Base-by-base conservation (phyloP, 768 basidiomycete genomes). In the Kwoniella botswanensis region DNA sequence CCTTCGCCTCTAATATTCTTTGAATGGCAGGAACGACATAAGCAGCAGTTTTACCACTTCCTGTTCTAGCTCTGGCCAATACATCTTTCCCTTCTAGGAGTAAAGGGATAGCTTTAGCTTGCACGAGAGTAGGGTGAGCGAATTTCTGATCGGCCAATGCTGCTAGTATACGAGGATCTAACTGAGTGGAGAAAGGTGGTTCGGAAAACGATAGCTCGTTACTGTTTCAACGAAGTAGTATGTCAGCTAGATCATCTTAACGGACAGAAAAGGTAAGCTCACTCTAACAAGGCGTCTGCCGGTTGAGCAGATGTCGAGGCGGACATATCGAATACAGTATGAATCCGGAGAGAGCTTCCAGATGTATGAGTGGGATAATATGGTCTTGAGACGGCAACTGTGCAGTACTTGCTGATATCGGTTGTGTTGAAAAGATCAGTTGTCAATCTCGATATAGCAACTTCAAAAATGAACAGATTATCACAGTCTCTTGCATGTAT, bases 41-140 rank as follows among this genome's bases (percentile, higher is more conserved):
- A 2, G 97, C 94, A 3, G 92, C 93, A 0, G 97, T 99, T 86
- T 99, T 99, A 26, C 97, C 97, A 68, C 93, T 94, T 18, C 97
- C 97, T 3, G 97, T 99, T 42, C 93, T 88, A 2, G 97, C 96
- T 56, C 93, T 88, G 21, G 95, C 96, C 42, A 99, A 89, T 65
- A 99, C 92, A 83, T 99, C 97, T 43, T 85, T 84, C 74, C 91
- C 90, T 83, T 94, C 92, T 43, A 99, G 87, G 1, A 95, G 93
- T 18, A 96, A 87, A 1, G 96, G 95, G 59, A 99, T 95, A 3
- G 93, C 91, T 82, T 93, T 93, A 10, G 88, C 88, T 82, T 99
- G 97, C 18, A 99, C 91, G 41, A 93, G 88, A 0, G 97, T 99
- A 7, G 97, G 97, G 50, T 90, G 88, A 18, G 93, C 89, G 83